Percentiles rank a stretch among this genome's conserved stretches.
Evolutionary conservation across 768 basidiomycete species (phyloP).

Genomic region (Polyporus arcularius): DNA sequence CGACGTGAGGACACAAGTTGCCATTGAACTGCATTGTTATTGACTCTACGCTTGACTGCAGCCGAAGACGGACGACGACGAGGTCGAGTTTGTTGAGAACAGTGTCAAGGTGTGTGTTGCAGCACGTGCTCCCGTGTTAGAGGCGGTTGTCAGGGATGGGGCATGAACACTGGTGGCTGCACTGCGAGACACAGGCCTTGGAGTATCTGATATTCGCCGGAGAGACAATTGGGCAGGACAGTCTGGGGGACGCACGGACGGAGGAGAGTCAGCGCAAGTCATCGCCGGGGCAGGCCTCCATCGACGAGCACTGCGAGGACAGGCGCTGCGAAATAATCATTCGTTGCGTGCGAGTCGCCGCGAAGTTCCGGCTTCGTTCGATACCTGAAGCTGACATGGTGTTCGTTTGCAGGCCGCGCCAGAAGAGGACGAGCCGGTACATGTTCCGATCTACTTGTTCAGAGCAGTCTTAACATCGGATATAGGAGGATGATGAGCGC

Average conservation of each 20-base stretch:
- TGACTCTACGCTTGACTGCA: not conserved
- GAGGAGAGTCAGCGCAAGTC: no score
- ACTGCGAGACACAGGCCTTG: not conserved
- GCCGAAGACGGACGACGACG: not conserved
- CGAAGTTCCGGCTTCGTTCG: not conserved
- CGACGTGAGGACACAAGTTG: not conserved
- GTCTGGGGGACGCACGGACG: no score
- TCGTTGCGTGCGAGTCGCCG: no score
- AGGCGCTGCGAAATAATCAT: no score
- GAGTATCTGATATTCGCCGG: no score
- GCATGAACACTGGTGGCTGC: not conserved
- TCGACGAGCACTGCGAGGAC: no score
- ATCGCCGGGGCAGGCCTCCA: no score
- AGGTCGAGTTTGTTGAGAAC: not conserved
- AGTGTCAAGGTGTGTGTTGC: not conserved
- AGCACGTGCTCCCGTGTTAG: not conserved
- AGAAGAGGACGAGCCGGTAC: not conserved
- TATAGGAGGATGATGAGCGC: conserved; percentile 13
- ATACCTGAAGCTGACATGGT: no score
- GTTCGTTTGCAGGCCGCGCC: not conserved
- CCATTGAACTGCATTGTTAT: not conserved
- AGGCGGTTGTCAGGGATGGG: not conserved
- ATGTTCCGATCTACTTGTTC: not conserved
- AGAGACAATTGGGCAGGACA: no score
- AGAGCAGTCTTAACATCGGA: not conserved